Conservation (phyloP, 2,329 filamentous ascomycete genomes). For the Mariannaea elegans region DNA sequence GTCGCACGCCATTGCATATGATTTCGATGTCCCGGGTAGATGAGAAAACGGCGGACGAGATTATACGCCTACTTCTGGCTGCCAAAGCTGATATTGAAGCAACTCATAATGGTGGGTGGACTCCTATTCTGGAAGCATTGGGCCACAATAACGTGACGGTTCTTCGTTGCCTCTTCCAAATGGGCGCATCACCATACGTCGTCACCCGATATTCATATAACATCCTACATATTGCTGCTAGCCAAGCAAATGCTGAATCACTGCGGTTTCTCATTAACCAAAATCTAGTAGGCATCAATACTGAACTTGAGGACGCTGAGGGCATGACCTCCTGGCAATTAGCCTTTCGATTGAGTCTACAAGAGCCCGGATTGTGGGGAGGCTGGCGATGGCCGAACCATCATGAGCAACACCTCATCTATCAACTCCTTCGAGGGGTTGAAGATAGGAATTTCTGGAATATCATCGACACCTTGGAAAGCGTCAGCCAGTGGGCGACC, state of each 20-base stretch:
- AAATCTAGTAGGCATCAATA: neutral
- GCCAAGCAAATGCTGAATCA: neutral
- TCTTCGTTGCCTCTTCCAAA: neutral
- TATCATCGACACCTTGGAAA: neutral
- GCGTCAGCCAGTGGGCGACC: neutral
- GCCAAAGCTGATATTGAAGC: neutral
- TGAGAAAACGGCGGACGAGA: neutral
- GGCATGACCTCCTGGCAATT: neutral
- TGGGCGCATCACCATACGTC: neutral
- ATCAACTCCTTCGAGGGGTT: neutral
- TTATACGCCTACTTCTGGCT: neutral
- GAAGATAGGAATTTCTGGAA: constrained; percentile 2
- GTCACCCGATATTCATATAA: neutral
- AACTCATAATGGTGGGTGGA: neutral
- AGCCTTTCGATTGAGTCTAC: neutral
- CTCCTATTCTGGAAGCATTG: neutral
- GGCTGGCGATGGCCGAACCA: neutral
- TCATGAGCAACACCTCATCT: neutral
- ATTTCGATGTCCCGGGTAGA: neutral
- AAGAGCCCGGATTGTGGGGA: no score
- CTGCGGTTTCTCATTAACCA: neutral
- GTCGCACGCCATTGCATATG: neutral
- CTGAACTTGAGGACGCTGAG: neutral
- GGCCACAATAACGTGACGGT: neutral
- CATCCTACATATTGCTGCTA: neutral